Evolutionary conservation across 805 yeast species (phyloP).

Genomic region (Schwanniomyces pseudopolymorphus): DNA sequence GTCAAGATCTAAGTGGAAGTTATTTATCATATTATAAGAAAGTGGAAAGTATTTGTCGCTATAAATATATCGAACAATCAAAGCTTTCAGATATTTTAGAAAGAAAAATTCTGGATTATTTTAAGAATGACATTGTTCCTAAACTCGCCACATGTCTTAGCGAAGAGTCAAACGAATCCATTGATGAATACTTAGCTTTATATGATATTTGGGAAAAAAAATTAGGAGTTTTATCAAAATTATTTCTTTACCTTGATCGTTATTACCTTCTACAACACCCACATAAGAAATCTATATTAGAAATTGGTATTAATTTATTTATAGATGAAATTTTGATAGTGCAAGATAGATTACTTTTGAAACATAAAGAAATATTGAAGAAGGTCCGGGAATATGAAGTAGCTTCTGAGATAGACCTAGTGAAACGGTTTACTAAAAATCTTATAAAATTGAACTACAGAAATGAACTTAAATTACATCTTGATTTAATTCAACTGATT

Average conservation of each 20-base stretch:
- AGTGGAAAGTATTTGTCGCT: conserved; percentile 32
- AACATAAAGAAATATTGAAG: conserved; percentile 11
- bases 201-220: conserved; percentile 24
- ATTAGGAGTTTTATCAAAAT: conserved; percentile 22
- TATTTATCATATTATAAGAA: conserved; percentile 24
- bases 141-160: conserved; percentile 5
- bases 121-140: conserved; percentile 11
- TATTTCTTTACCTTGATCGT: conserved; percentile 37
- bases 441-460: conserved; percentile 21
- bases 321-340: conserved; percentile 12
- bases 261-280: conserved; percentile 34
- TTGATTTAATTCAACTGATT: conserved; percentile 11
- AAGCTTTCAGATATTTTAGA: conserved; percentile 18
- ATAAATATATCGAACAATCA: conserved; percentile 33
- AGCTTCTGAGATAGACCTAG: conserved; percentile 1
- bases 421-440: conserved; percentile 14
- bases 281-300: conserved; percentile 21
- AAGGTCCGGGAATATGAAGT: conserved; percentile 7
- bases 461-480: conserved; percentile 12
- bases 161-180: not conserved
- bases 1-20: conserved; percentile 14
- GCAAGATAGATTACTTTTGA: conserved; percentile 5
- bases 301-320: conserved; percentile 23
- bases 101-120: conserved; percentile 16
- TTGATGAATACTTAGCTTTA: conserved; percentile 12